Base-by-base conservation (phyloP, 495 filamentous ascomycete species). In the Penicillium maclennaniae region DNA sequence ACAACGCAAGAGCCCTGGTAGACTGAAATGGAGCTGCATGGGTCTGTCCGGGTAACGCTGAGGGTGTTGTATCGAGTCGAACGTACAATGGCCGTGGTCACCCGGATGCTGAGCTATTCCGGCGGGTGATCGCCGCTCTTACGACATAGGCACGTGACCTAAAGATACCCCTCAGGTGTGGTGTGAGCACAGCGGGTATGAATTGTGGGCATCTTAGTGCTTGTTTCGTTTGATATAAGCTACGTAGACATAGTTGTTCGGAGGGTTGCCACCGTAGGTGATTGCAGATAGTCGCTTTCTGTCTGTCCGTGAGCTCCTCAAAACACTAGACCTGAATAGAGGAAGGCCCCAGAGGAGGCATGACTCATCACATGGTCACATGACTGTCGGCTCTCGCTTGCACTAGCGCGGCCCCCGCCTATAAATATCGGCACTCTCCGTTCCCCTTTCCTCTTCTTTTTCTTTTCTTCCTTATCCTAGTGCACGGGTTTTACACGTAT, bases 401-500 rank as follows among this genome's bases (percentile, higher is more conserved):
- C 45, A 25, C 59, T 72, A 72, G 70, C 62, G 69, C 55, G 6
- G 37, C 9, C 14, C 0, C 3, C 41, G 49, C 44, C 21, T 45
- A 45, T 55, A 54, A 71, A 70, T 68, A 68, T 43, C 53, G 27
- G 3, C 19, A 3, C 7, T 7, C 16, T 3, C 25, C 49, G 42
- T 34, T 55, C 25, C 8, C 40, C 49, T 16, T 50, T 55, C 25
- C 64, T 58, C 59, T 56, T 62, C 63, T 73, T 71, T 61, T 70
- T 64, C 58, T 67, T 77, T 77, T 65, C 53, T 69, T 74, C 57
- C 67, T 51, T 66, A 77, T 77, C 72, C 74, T 74, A 63, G 76
- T 79, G 76, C 76, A 78, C 62, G 74, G 76, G 76, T 75, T 73
- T 74, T 78, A 79, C 73, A 74, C 74, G 71, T 71, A 62, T 76